phyloP scores from a whole-genome alignment of 2,329 filamentous ascomycete genomes.

The Mycocentrospora acerina region DNA sequence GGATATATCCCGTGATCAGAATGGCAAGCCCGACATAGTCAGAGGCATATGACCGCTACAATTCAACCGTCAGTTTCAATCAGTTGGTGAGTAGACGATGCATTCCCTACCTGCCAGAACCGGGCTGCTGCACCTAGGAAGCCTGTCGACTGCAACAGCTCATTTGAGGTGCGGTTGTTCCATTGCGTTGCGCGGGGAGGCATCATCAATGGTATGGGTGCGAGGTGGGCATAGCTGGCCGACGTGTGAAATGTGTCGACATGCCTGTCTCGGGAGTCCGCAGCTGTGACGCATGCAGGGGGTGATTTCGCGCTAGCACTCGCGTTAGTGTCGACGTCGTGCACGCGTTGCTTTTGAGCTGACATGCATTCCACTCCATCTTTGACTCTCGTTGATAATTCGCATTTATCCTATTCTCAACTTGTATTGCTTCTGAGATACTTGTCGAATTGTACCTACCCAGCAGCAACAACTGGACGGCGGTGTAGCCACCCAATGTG shows the following conservation, averaged over 20 bases:
- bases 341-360: not conserved
- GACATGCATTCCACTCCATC: too few relatives aligned
- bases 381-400: too few relatives aligned
- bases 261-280: too few relatives aligned
- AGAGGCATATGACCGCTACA: conserved; percentile 76
- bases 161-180: conserved; percentile 25
- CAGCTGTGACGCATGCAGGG: too few relatives aligned
- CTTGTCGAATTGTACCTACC: too few relatives aligned
- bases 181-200: conserved; percentile 21
- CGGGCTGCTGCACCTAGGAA: conserved; percentile 51
- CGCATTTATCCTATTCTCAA: too few relatives aligned
- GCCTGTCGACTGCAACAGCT: conserved; percentile 38
- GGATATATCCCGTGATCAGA: conserved; percentile 67
- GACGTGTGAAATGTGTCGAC: too few relatives aligned
- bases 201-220: conserved; percentile 23
- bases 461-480: too few relatives aligned
- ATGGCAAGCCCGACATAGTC: conserved; percentile 81
- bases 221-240: conserved; percentile 20
- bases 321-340: not conserved
- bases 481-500: too few relatives aligned
- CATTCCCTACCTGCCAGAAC: conserved; percentile 49
- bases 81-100: not conserved
- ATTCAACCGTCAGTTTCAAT: conserved; percentile 8
- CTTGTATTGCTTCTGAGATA: too few relatives aligned
- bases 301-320: too few relatives aligned